Evolutionary conservation across 2,329 filamentous ascomycete genomes (phyloP), one percentile per base, ranked within the genome.

Genomic region (Ascochyta clinopodiicola): DNA sequence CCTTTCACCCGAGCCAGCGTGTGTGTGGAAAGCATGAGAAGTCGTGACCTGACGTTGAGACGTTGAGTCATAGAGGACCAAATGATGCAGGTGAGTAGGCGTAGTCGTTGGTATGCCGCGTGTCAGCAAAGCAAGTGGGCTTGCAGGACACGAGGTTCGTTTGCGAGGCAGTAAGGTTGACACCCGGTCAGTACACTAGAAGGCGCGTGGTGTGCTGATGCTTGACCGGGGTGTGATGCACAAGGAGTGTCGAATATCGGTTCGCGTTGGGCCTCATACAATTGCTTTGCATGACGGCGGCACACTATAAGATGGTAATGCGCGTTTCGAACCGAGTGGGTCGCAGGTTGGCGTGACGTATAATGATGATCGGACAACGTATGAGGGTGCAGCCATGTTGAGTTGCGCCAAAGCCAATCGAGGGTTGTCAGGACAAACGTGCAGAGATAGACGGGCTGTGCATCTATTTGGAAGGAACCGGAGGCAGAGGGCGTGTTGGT

Each of bases 401-500:
- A 59, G 49, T 35, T 66, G 66, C 59, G 67, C 63, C 62, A 63
- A 61, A 66, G 64, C 63, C 64, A 62, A 56, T 59, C 67, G 59
- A 48, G 56, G 53, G 51, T 57, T 55, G 54, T 60, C 60, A 51
- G 47, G 50, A 64, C 58, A 58, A 62, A 57, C 50, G 59, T 60
- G 40, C 53, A 45, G 25, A 35, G 35, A 13, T 17, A 39, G 38
- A 49, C 29, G 32, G 34, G 40, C 21, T 24, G 17, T n/a, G 19
- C 19, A 44, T 62, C 66, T 77, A 78, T 71, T 78, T 78, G 51
- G 71, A 74, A 24, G 79, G 79, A 35, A 80, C 72, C 31, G 78
- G 78, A 62, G 79, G 79, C 42, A 81, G 71, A 64, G 79, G 79
- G 52, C 79, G 73, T 50, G 76, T 80, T 60, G 79, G 79, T 67